Conservation (phyloP, 768 basidiomycete species). For the Lentinula sp. region DNA sequence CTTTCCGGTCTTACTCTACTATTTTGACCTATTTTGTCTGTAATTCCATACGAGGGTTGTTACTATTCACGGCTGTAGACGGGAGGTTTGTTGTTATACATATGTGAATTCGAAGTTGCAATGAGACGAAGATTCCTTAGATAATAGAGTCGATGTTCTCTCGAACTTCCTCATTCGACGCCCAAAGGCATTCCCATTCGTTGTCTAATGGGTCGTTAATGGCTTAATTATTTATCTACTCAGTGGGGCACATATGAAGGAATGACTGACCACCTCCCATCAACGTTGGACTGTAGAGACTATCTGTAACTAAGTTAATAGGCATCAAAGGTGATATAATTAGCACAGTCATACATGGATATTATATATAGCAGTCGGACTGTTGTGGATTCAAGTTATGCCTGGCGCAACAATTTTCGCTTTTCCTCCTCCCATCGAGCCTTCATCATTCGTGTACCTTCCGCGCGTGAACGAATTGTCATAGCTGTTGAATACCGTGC, state of each 20-base stretch:
- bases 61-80: not conserved
- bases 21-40: not conserved
- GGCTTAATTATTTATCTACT: too few relatives aligned
- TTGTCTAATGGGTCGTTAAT: too few relatives aligned
- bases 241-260: too few relatives aligned
- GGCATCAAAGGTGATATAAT: not conserved
- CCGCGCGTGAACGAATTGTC: slow-evolving; percentile 52
- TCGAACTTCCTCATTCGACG: too few relatives aligned
- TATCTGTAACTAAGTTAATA: not conserved
- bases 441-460: slow-evolving; percentile 66
- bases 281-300: too few relatives aligned
- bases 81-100: too few relatives aligned
- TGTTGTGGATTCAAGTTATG: not conserved
- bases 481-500: slow-evolving; percentile 49
- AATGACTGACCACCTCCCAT: too few relatives aligned
- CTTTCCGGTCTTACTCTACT: not conserved
- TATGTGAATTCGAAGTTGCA: too few relatives aligned
- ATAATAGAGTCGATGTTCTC: too few relatives aligned
- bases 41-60: not conserved
- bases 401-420: not conserved
- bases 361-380: not conserved
- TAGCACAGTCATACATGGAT: not conserved
- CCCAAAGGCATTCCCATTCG: too few relatives aligned
- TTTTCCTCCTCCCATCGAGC: slow-evolving; percentile 58
- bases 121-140: too few relatives aligned